Conservation (phyloP, 2,329 filamentous ascomycete genomes). For the Penicillium polonicum region DNA sequence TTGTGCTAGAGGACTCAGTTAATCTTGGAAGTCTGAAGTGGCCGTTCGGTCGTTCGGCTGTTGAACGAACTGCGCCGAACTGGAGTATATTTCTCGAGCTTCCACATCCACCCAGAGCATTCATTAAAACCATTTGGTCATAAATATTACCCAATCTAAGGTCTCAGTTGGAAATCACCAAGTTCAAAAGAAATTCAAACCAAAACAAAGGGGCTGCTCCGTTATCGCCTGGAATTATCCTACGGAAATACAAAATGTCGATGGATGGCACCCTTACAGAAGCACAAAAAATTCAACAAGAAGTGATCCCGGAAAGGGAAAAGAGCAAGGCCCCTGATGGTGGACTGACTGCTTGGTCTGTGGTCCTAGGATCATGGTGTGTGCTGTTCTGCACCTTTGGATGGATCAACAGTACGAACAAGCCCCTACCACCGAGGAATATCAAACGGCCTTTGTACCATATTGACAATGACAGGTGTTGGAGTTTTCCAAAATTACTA, state of each 20-base stretch:
- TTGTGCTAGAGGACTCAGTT: too few relatives aligned
- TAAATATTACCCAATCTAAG: not conserved
- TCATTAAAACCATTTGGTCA: not conserved
- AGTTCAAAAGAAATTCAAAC: not conserved
- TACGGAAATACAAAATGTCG: too few relatives aligned
- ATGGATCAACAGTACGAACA: constrained; percentile 44
- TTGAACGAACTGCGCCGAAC: not conserved
- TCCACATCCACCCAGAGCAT: not conserved
- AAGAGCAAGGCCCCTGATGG: constrained; percentile 13
- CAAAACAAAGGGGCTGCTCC: too few relatives aligned
- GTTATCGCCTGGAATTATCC: too few relatives aligned
- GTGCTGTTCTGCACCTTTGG: constrained; percentile 49
- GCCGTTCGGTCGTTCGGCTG: not conserved
- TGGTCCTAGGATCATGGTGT: constrained; percentile 49
- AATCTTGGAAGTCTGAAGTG: too few relatives aligned
- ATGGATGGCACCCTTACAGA: too few relatives aligned
- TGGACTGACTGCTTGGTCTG: constrained; percentile 52
- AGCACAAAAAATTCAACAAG: too few relatives aligned
- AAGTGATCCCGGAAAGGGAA: not conserved
- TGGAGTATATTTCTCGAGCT: not conserved
- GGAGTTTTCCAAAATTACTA: constrained; percentile 62
- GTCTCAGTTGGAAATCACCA: not conserved
- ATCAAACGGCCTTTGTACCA: not conserved
- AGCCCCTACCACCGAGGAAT: not conserved
- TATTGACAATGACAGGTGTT: constrained; percentile 32